phyloP scores from a whole-genome alignment of 345 rosid genomes.

The Angophora floribunda region DNA sequence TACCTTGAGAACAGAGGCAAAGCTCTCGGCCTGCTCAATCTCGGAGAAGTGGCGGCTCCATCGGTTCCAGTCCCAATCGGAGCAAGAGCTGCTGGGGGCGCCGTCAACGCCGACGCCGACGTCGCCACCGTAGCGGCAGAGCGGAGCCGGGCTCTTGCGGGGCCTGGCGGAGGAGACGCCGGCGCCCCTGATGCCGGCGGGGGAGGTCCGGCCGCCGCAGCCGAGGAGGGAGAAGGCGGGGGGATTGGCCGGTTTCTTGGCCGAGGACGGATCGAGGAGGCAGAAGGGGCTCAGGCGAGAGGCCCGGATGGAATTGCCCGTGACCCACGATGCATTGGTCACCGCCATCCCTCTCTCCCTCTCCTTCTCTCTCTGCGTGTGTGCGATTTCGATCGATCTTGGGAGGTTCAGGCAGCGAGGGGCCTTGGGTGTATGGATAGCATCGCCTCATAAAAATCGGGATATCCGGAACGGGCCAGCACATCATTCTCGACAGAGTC shows the following conservation, averaged over 20 bases:
- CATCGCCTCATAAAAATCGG: not conserved
- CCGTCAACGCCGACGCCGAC: slow-evolving; percentile 6
- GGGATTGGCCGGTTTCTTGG: slow-evolving; percentile 12
- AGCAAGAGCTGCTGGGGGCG: slow-evolving; percentile 15
- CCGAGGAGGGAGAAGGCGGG: slow-evolving; percentile 20
- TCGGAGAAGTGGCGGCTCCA: slow-evolving; percentile 88
- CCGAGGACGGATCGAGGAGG: slow-evolving; percentile 10
- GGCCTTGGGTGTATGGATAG: not conserved
- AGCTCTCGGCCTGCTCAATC: slow-evolving; percentile 67
- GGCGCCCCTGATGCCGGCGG: not conserved
- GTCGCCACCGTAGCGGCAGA: slow-evolving; percentile 18
- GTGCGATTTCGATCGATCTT: not conserved
- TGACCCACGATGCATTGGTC: slow-evolving; percentile 20
- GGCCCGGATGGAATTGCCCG: slow-evolving; percentile 22
- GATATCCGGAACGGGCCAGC: not conserved
- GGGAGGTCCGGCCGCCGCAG: not conserved
- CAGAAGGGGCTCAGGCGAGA: slow-evolving; percentile 25
- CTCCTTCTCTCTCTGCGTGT: not conserved
- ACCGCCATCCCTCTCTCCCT: slow-evolving; percentile 12
- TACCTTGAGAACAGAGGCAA: slow-evolving; percentile 80
- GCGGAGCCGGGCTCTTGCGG: slow-evolving; percentile 15
- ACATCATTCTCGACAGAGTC: too few relatives aligned
- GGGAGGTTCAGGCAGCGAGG: not conserved
- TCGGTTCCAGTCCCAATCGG: slow-evolving; percentile 84
- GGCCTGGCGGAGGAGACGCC: slow-evolving; percentile 8